phyloP scores from a whole-genome alignment of 345 rosid genomes.

The Rhizophora apiculata region DNA sequence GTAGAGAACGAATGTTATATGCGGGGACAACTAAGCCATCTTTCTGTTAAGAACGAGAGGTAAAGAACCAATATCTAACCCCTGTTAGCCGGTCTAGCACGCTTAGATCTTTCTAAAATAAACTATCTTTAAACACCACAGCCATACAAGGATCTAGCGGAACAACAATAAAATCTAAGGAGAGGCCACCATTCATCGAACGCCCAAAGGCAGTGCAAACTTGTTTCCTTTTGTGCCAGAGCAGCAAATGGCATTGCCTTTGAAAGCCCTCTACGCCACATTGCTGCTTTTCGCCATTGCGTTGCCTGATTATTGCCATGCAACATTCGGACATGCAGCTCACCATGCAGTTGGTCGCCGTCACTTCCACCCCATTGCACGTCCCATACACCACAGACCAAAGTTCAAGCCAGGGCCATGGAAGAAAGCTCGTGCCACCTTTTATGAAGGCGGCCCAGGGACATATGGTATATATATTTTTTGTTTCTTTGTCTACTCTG shows the following conservation, averaged over 20 bases:
- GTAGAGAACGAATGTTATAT: neutral
- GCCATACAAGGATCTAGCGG: neutral
- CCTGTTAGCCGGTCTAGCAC: neutral
- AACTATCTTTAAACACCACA: neutral
- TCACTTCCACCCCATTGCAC: neutral
- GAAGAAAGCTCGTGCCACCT: slow-evolving; percentile 48
- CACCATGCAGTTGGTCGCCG: slow-evolving; percentile 17
- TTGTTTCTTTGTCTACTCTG: neutral
- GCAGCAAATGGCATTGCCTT: slow-evolving; percentile 19
- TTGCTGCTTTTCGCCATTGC: slow-evolving; percentile 16
- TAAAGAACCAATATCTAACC: neutral
- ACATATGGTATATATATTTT: slow-evolving; percentile 33
- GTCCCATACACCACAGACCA: slow-evolving; percentile 9
- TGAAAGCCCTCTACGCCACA: neutral
- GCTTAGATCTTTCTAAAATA: neutral
- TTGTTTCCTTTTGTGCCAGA: neutral
- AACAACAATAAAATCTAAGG: too few species aligned
- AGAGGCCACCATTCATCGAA: neutral
- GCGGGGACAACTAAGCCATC: too few species aligned
- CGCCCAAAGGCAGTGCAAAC: neutral
- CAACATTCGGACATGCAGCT: neutral
- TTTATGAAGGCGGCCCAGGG: slow-evolving; percentile 42
- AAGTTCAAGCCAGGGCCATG: slow-evolving; percentile 42
- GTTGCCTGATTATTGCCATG: slow-evolving; percentile 14
- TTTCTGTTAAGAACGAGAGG: slow-evolving; percentile 7